These are phyloP conservation scores for Secale cereale DNA, from an alignment of 176 grass and related monocot species.

Conservation along the genomic window DNA sequence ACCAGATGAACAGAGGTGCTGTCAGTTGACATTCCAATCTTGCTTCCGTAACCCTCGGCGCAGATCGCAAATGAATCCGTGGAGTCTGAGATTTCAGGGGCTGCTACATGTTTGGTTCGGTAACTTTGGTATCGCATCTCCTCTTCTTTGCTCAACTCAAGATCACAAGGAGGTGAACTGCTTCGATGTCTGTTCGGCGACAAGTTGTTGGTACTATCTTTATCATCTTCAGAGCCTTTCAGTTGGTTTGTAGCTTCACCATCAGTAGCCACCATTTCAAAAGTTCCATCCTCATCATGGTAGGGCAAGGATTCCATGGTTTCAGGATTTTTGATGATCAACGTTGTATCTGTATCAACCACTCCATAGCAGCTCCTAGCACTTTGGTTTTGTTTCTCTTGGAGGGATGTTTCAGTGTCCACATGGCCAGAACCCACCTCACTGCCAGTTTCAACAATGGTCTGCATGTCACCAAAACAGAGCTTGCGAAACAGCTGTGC, in stretches of 20 bases:
- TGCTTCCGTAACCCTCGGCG: slow-evolving; percentile 2
- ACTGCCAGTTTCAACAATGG: background rate
- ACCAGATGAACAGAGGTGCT: background rate
- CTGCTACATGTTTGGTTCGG: background rate
- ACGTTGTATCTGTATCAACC: slow-evolving; percentile 22
- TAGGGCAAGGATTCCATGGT: slow-evolving; percentile 15
- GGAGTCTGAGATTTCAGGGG: slow-evolving; percentile 27
- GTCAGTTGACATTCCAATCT: background rate
- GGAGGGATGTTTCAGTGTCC: slow-evolving; percentile 18
- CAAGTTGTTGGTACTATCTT: background rate
- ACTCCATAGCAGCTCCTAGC: background rate
- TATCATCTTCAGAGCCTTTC: slow-evolving; percentile 21
- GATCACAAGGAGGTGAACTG: background rate
- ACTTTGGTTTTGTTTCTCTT: slow-evolving; percentile 17
- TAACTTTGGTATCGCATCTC: slow-evolving; percentile 11
- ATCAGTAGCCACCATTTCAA: background rate
- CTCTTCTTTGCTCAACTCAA: background rate
- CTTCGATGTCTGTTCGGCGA: background rate
- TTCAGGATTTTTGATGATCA: slow-evolving; percentile 7
- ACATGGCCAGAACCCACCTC: slow-evolving; percentile 22
- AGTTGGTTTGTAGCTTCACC: background rate
- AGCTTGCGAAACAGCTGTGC: background rate
- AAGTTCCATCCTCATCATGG: slow-evolving; percentile 20
- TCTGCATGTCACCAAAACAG: background rate
- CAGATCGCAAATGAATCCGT: slow-evolving; percentile 11